These are phyloP conservation scores for Cymbopogon flexuosus DNA, from an alignment of 202 grass and related monocot genomes.

Conservation along the genomic window DNA sequence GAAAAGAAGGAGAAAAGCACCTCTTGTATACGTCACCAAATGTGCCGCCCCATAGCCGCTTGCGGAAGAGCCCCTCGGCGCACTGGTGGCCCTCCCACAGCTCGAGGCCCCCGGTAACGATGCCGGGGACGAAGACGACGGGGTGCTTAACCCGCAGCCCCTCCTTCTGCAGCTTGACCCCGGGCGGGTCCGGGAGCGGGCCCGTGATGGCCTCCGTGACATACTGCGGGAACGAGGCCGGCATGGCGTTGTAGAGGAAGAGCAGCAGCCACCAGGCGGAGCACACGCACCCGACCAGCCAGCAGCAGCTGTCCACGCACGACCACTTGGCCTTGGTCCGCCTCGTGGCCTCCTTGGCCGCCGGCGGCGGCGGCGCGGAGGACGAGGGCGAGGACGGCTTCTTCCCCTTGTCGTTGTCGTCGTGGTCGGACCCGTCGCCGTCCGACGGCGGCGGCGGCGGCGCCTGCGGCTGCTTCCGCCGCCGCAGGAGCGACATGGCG, in stretches of 20 bases:
- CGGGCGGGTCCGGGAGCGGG: conserved; percentile 76
- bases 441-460: conserved; percentile 29
- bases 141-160: conserved; percentile 72
- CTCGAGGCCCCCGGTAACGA: conserved; percentile 90
- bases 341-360: conserved; percentile 33
- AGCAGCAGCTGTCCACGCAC: conserved; percentile 87
- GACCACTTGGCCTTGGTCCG: conserved; percentile 51
- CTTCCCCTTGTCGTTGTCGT: conserved; percentile 35
- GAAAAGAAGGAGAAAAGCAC: conserved; percentile 29
- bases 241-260: conserved; percentile 97
- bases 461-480: conserved; percentile 46
- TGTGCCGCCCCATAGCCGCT: conserved; percentile 92
- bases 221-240: conserved; percentile 87
- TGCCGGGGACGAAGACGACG: conserved; percentile 94
- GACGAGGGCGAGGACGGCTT: background rate
- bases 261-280: conserved; percentile 88
- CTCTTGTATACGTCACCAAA: conserved; percentile 97
- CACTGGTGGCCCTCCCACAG: conserved; percentile 96
- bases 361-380: background rate
- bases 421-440: conserved; percentile 20
- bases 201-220: conserved; percentile 94
- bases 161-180: conserved; percentile 89
- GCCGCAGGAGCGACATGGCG: conserved; percentile 73
- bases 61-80: conserved; percentile 87
- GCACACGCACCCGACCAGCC: conserved; percentile 81